Base-by-base conservation (phyloP, 352 stramenopile species). In the Phytophthora aleatoria region DNA sequence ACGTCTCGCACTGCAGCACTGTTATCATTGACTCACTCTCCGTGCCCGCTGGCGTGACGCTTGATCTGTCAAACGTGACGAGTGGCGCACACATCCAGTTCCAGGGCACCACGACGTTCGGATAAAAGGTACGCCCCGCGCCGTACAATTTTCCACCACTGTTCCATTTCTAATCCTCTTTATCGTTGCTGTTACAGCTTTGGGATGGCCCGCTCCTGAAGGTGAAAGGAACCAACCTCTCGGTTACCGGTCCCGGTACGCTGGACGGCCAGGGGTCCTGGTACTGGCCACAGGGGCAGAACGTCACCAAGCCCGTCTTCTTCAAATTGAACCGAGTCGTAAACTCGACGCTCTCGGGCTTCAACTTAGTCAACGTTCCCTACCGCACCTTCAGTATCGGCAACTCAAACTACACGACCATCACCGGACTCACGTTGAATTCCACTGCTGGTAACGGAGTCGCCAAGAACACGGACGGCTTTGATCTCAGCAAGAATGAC, bases 271-370 rank as follows among this genome's bases (percentile, higher is more conserved):
- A 77, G 43, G 69, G 73, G 3, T n/a, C 45, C 5, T 76, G 56
- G 64, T 80, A 80, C 50, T 80, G 72, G 73, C 56, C 56, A 1
- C 61, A 80, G n/a, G 66, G 64, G 2, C 42, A 64, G n/a, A 54
- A 27, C 7, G 39, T 77, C 51, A 73, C 55, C 4, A 50, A 61
- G 3, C 72, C 72, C 0, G 68, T 77, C 6, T 77, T 80, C 42
- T 76, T 80, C 62, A 51, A 52, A 8, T 24, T 72, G 45, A 55
- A 58, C 43, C 39, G 51, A 27, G 58, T 68, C 12, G n/a, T 55
- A 39, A 59, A 61, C 52, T 72, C 64, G n/a, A 72, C 64, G 24
- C 30, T 81, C 1, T 73, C 69, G 20, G 67, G 67, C 2, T 81
- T 76, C 52, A 74, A 53, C 45, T 50, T 78, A 50, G 61, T 64